phyloP scores from a whole-genome alignment of 116 monocot genomes.

The Iris pallida region DNA sequence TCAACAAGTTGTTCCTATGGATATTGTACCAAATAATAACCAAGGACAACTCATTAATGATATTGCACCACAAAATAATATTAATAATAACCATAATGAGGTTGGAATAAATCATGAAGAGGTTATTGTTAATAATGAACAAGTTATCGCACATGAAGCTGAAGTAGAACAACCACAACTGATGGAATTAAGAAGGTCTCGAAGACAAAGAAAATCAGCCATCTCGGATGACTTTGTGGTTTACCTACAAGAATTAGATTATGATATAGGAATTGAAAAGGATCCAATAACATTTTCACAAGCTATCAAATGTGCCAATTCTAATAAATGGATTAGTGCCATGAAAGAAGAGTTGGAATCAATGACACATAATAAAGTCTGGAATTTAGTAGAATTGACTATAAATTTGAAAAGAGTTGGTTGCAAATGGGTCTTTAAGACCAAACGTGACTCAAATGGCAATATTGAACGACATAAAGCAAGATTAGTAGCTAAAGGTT shows the following conservation, averaged over 20 bases:
- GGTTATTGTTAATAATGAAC: too few species aligned
- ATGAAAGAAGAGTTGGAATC: slow-evolving; percentile 2
- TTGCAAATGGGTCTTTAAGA: slow-evolving; percentile 3
- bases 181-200: neutral
- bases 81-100: too few species aligned
- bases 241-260: slow-evolving; percentile 3
- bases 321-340: neutral
- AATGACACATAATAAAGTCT: neutral
- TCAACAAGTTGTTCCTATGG: too few species aligned
- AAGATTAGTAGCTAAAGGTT: neutral
- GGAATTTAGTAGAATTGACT: neutral
- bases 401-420: neutral
- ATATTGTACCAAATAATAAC: too few species aligned
- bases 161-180: too few species aligned
- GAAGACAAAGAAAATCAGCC: neutral
- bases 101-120: too few species aligned
- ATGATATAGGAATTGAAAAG: neutral
- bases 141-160: too few species aligned
- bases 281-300: neutral
- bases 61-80: too few species aligned
- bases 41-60: too few species aligned
- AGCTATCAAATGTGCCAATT: neutral
- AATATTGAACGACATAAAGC: slow-evolving; percentile 5
- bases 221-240: neutral
- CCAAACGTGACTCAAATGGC: neutral